Base-by-base conservation (phyloP, 164 flowering plant species). In the Magnolia kwangsiensis region DNA sequence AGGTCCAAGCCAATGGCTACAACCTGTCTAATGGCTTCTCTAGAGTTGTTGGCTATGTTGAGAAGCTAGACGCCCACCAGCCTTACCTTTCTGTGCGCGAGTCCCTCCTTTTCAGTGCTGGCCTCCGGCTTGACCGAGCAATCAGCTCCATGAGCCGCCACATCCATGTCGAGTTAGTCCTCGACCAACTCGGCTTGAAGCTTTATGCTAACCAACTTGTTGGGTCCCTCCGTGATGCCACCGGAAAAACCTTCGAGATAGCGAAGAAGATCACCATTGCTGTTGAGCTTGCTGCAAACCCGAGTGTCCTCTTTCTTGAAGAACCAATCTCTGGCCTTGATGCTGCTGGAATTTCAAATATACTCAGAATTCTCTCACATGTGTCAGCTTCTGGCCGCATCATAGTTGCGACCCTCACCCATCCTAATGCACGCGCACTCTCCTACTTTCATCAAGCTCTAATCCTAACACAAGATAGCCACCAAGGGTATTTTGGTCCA, bases 21-120 rank as follows among this genome's bases (percentile, higher is more conserved):
- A 51, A 65, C 31, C 24, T 23, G 49, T 65, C 76, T 16, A 37
- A 65, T 7, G 29, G 73, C 20, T 78, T 61, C 51, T 76, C 81
- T 29, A 69, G 79, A 73, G 24, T 78, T 51, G 63, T 71, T 21
- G 81, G 84, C 27, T 78, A 76, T 74, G 84, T 76, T 37, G 84
- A 78, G 77, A 73, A 74, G 75, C 75, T 76, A 8, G 81, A 81
- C 37, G 84, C 81, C 23, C 84, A 81, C 79, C 84, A 78, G 55
- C 79, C 77, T 23, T 81, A 78, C 73, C 83, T 81, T 71, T 78
- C 84, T n/a, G 80, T 81, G 63, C 78, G 78, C 29, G 84, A 82
- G 76, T 79, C 84, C 51, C 81, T 82, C 72, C 84, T 79, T 31
- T 82, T 82, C 71, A 82, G 84, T 77, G 84, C 84, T 21, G 78